Conservation (phyloP, 139 green algal genomes). For the Chlorella ohadii region DNA sequence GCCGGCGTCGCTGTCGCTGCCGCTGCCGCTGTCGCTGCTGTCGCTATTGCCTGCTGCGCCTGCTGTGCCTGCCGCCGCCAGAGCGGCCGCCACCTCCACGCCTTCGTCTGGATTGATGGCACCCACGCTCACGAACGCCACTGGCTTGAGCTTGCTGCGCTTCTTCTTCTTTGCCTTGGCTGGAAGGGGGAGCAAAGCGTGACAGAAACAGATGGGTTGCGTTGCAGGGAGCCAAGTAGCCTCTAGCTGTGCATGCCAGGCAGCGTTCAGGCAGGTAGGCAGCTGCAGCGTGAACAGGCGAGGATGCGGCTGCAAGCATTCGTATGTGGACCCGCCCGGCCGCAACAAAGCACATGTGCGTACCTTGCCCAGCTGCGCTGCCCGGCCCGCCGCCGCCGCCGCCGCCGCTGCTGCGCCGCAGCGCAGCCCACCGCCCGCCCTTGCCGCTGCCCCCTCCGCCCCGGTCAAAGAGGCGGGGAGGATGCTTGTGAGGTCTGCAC, state of each 20-base stretch:
- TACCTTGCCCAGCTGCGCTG: conserved; percentile 13
- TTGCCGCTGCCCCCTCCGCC: conserved; percentile 1
- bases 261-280: background rate
- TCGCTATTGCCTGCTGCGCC: background rate
- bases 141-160: conserved; percentile 26
- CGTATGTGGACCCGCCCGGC: too few species aligned
- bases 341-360: too few species aligned
- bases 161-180: conserved; percentile 9
- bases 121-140: conserved; percentile 44
- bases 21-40: background rate
- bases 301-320: background rate
- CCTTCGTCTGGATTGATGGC: conserved; percentile 28
- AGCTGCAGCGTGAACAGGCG: background rate
- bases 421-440: conserved; percentile 5
- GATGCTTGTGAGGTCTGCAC: background rate
- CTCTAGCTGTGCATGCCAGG: too few species aligned
- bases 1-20: background rate
- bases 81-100: conserved; percentile 9
- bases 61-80: background rate
- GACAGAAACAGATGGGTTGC: background rate
- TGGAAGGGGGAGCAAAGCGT: too few species aligned
- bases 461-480: background rate
- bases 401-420: background rate
- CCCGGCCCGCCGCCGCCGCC: background rate
- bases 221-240: too few species aligned